These are phyloP conservation scores for Pseudogymnoascus sp. DNA, from an alignment of 2,329 filamentous ascomycete species.

Conservation along the genomic window DNA sequence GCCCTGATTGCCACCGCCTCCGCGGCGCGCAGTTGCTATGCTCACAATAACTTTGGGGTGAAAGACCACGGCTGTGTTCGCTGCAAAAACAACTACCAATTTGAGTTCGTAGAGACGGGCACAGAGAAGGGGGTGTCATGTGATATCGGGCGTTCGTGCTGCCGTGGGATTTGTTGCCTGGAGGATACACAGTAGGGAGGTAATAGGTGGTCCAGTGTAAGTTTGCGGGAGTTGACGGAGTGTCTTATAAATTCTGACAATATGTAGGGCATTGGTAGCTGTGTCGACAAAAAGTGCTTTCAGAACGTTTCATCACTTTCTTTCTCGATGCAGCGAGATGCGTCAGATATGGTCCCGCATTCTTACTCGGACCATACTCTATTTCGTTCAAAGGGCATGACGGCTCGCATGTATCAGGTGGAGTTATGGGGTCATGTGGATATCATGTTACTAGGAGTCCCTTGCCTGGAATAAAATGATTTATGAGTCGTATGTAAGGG, in stretches of 20 bases:
- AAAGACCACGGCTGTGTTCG: background rate
- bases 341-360: background rate
- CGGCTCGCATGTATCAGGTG: background rate
- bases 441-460: background rate
- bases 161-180: background rate
- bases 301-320: background rate
- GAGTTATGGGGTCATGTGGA: background rate
- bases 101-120: background rate
- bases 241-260: background rate
- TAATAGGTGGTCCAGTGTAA: background rate
- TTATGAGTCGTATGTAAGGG: background rate
- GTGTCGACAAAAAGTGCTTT: background rate
- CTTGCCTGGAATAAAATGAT: background rate
- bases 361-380: background rate
- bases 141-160: background rate
- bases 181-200: background rate
- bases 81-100: background rate
- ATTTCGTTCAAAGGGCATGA: background rate
- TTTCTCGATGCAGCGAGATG: background rate
- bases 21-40: background rate
- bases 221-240: background rate
- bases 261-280: background rate
- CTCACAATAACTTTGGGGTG: background rate
- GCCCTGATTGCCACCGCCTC: background rate
- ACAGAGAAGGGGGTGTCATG: background rate